Percentiles rank a stretch among this genome's conserved stretches.
Conservation (phyloP, 257 asterid genomes). For the Solanum tarapatanum region DNA sequence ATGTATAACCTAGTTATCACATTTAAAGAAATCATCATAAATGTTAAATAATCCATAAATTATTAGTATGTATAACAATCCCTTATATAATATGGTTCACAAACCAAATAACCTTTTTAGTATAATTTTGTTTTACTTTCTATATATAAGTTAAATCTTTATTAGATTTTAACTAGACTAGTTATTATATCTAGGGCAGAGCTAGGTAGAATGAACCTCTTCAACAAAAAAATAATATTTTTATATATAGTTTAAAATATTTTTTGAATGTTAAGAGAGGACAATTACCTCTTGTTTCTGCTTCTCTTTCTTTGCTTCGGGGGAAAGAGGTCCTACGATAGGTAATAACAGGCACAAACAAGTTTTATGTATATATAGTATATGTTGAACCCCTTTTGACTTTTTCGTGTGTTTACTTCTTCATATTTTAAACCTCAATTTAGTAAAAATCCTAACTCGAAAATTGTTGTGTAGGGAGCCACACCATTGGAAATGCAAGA, state of each 20-base stretch:
- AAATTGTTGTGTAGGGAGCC: conserved; percentile 45
- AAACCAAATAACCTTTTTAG: not conserved
- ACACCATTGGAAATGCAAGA: conserved; percentile 71
- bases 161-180: no score
- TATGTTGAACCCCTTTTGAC: not conserved
- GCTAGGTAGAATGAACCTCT: not conserved
- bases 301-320: not conserved
- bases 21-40: not conserved
- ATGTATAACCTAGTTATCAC: not conserved
- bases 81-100: not conserved
- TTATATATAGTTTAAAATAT: not conserved
- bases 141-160: no score
- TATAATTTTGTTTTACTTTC: no score
- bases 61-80: not conserved
- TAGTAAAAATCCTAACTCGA: not conserved
- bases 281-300: not conserved
- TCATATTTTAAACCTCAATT: not conserved
- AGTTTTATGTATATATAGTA: not conserved
- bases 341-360: not conserved
- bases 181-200: not conserved
- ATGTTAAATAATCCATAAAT: no score
- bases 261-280: not conserved
- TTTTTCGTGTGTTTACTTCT: not conserved
- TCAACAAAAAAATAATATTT: no score
- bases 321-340: not conserved